phyloP scores from a whole-genome alignment of 352 stramenopile genomes.

The Peronospora destructor region DNA sequence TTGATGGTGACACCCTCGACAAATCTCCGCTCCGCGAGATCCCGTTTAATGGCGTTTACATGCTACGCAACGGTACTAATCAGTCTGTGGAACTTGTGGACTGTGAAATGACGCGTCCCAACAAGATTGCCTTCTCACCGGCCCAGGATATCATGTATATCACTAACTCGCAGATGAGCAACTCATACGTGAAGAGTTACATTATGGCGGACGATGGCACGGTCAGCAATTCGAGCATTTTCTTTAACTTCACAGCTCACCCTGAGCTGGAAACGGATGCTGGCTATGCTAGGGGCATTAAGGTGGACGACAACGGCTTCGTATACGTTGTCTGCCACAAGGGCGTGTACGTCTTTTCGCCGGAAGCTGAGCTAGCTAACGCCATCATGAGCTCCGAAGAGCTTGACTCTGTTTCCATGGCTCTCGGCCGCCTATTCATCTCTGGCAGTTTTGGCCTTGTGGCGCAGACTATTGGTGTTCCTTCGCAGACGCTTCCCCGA shows the following conservation, averaged over 20 bases:
- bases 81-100: conserved; percentile 55
- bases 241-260: conserved; percentile 76
- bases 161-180: conserved; percentile 67
- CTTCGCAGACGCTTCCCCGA: conserved; percentile 24
- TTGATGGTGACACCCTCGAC: conserved; percentile 58
- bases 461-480: conserved; percentile 45
- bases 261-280: conserved; percentile 51
- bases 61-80: conserved; percentile 44
- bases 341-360: conserved; percentile 65
- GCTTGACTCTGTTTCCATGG: conserved; percentile 54
- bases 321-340: conserved; percentile 74
- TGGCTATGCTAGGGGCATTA: conserved; percentile 65
- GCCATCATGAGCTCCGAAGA: conserved; percentile 48
- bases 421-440: conserved; percentile 70
- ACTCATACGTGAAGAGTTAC: conserved; percentile 78
- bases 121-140: conserved; percentile 78
- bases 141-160: conserved; percentile 71
- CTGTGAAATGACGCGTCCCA: conserved; percentile 70
- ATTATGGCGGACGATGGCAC: conserved; percentile 47
- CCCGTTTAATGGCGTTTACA: conserved; percentile 74
- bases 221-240: conserved; percentile 40
- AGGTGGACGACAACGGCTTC: conserved; percentile 64
- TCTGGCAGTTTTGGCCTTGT: conserved; percentile 61
- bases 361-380: conserved; percentile 43
- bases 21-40: conserved; percentile 65